Evolutionary conservation across 2,329 filamentous ascomycete species (phyloP), one percentile per base, ranked within the genome.

Genomic region (Colletotrichum spaethianum): DNA sequence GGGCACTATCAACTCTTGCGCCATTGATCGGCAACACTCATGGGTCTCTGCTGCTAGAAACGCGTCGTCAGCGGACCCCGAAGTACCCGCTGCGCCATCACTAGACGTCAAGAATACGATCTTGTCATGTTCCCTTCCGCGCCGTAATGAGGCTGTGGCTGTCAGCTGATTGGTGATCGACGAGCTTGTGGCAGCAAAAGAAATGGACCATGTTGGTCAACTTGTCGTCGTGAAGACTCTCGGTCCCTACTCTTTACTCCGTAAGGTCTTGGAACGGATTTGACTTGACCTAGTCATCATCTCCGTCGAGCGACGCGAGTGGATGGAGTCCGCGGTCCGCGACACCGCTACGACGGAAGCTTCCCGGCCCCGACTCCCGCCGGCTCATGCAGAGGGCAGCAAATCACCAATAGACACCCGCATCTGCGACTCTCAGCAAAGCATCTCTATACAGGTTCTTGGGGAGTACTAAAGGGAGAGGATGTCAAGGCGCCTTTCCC

Each of bases 321-420:
- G 18, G n/a, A 31, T 40, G 40, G 52, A 23, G 40, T 40, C 44
- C 64, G 52, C 64, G 64, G 57, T 44, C 57, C n/a, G 57, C 52
- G 64, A 61, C 65, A 52, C 44, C n/a, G 28, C 44, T 42, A 20
- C 26, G 16, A 50, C 65, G 69, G 31, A 23, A 44, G 26, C 64
- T 63, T 42, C 69, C 38, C 36, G 42, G 44, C 20, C 42, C 57
- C 33, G 36, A 44, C 64, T 18, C 46, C 64, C 56, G 18, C 33
- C 55, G 18, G 56, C 57, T 44, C 59, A 69, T 36, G 69, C 38
- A 46, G 42, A 57, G 63, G 36, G 4, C 7, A 26, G 52, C 31
- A 11, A 7, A 8, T n/a, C 20, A 23, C 40, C 42, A 20, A 62
- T 31, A 9, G 56, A n/a, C 8, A 42, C 14, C 3, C 18, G 12